Evolutionary conservation across 352 stramenopile species (phyloP).

Genomic region (Thraustochytrium striatum): DNA sequence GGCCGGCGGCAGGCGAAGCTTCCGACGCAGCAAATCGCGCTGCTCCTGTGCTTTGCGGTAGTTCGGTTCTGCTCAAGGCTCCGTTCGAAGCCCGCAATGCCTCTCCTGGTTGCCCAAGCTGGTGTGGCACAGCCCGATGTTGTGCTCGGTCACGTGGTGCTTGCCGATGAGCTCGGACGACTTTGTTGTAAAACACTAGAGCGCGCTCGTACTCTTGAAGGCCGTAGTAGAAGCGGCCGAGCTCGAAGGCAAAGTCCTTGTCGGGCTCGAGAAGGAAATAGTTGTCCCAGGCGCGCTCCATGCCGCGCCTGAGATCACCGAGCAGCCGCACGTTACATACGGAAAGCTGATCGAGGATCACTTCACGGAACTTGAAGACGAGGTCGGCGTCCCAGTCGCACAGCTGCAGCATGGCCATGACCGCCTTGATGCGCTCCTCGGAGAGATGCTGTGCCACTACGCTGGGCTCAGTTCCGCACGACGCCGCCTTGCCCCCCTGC

Average conservation of each 20-base stretch:
- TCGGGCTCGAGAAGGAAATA: constrained; percentile 51
- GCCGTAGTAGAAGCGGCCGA: constrained; percentile 51
- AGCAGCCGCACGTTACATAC: constrained; percentile 7
- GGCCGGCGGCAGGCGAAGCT: neutral
- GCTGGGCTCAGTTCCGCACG: no score
- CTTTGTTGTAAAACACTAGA: constrained; percentile 47
- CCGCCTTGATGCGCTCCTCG: neutral
- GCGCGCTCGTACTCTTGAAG: constrained; percentile 47
- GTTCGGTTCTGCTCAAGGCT: constrained; percentile 45
- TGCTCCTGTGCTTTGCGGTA: constrained; percentile 49
- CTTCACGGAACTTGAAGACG: constrained; percentile 51
- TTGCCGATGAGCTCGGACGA: constrained; percentile 46
- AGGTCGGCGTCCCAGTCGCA: constrained; percentile 50
- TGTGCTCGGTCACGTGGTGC: constrained; percentile 55
- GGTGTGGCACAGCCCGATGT: constrained; percentile 52
- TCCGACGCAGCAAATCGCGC: neutral
- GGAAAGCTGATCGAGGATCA: constrained; percentile 22
- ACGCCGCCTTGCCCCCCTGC: no score
- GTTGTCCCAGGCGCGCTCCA: constrained; percentile 22
- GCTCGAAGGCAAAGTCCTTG: constrained; percentile 53
- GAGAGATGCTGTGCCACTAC: neutral
- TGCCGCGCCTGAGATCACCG: constrained; percentile 29
- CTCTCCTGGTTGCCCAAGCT: constrained; percentile 37
- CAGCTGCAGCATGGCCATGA: constrained; percentile 48
- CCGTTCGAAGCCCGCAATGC: constrained; percentile 30